Evolutionary conservation across 495 filamentous ascomycete genomes (phyloP), one percentile per base, ranked within the genome.

Genomic region (Letharia lupina): DNA sequence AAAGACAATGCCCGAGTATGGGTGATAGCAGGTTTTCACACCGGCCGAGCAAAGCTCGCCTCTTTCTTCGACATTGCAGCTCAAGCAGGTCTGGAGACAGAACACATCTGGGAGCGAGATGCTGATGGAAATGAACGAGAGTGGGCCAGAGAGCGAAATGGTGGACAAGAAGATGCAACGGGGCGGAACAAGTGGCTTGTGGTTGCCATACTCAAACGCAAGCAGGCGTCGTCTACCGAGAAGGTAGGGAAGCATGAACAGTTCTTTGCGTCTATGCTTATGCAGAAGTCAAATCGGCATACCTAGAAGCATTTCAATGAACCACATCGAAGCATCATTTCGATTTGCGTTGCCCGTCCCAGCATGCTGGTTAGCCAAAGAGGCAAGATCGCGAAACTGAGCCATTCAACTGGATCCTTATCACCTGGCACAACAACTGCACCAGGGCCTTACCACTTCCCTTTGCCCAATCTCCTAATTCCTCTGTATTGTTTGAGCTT

Each of bases 1-100:
- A 50, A 63, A n/a, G 74, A 77, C 0, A 72, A 72, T 2, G 86
- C 87, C 0, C 74, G 82, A 44, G 81, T 88, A 12, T 88, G 86
- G 79, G 83, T 88, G 12, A 79, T 92, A 28, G 87, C 86, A 1
- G 90, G 89, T 1, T 93, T 96, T 69, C 93, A 97, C 75, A 96
- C 93, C 1, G 91, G 91, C 0, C 78, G 92, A 56, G 79, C 76
- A 12, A 89, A 88, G 71, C 80, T 96, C 73, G 80, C 79, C 1
- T 76, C 74, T 1, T 96, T 96, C 77, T 94, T 93, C 72, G 83
- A 86, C 48, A 79, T 77, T n/a, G 80, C 82, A 4, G 72, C 73
- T 18, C 75, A 74, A 65, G 78, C 73, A 45, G 91, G 87, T 3
- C 75, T 97, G 64, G 83, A 83, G 69, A 72, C 41, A 6, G 89